Evolutionary conservation across 371 early-diverging fungal genomes (phyloP).

Genomic region (Syncephalastrum racemosum): DNA sequence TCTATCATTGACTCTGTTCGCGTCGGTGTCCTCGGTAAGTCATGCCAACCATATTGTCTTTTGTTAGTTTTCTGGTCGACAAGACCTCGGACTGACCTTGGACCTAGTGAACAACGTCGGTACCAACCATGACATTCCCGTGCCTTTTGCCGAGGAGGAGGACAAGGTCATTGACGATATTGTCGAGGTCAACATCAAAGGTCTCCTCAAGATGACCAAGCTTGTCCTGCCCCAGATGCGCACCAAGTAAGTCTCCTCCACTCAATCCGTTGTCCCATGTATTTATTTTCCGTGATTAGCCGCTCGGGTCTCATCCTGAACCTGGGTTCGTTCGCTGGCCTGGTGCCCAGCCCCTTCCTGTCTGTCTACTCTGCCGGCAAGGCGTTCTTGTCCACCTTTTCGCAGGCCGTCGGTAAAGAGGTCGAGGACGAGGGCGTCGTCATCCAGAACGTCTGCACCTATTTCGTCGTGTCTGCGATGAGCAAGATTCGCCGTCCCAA

Average conservation of each 20-base stretch:
- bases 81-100: no score
- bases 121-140: slow-evolving; percentile 86
- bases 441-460: slow-evolving; percentile 91
- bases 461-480: slow-evolving; percentile 93
- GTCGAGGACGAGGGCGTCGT: slow-evolving; percentile 69
- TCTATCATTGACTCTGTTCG: slow-evolving; percentile 54
- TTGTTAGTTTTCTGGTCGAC: no score
- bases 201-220: slow-evolving; percentile 83
- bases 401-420: slow-evolving; percentile 89
- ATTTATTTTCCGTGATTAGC: slow-evolving; percentile 31
- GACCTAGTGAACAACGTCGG: slow-evolving; percentile 91
- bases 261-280: neutral
- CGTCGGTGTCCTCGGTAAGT: slow-evolving; percentile 70
- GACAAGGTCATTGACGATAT: slow-evolving; percentile 69
- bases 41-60: no score
- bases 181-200: slow-evolving; percentile 87
- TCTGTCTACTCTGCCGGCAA: slow-evolving; percentile 95
- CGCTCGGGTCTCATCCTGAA: slow-evolving; percentile 89
- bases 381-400: slow-evolving; percentile 90
- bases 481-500: slow-evolving; percentile 84
- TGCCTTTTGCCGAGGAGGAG: slow-evolving; percentile 77
- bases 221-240: slow-evolving; percentile 81
- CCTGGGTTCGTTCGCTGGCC: slow-evolving; percentile 91
- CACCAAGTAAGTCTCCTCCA: slow-evolving; percentile 40
- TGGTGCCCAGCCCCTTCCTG: slow-evolving; percentile 86